Evolutionary conservation across 306 rosid species (phyloP), one percentile per base, ranked within the genome.

Genomic region (Citrullus amarus): DNA sequence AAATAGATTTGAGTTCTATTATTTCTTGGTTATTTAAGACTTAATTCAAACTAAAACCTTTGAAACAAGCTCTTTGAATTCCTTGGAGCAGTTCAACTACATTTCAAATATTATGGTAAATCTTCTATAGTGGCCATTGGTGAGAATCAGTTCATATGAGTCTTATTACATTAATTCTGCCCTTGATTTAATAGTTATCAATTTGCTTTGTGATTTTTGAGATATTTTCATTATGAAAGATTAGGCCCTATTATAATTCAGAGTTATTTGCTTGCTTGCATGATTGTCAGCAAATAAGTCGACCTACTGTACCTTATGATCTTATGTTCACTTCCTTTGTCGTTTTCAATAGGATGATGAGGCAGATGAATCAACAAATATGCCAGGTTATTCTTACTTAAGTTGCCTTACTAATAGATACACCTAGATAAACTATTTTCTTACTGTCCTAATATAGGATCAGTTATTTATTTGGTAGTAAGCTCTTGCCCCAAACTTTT

Each of bases 271-370:
- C 53, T 67, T 67, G 8, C 43, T 67, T 71, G 13, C 59, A 32
- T 48, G 77, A 71, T 71, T 71, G 58, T 53, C 22, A 28, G 41
- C 41, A 48, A 28, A 25, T 20, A 25, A 48, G 6, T 14, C 8
- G 14, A 48, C 59, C 22, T 44, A 71, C 14, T 48, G 25, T 48
- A 48, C 25, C 25, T 25, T 71, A 48, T 48, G 54, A 48, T 48
- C 20, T 53, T 53, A 53, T 17, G 74, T 79, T 46, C 55, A 17
- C 76, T 80, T 51, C 20, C 67, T 70, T 83, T 71, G 36, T 84
- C 84, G 55, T 68, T 75, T 67, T 80, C 38, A 73, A 86, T 90
- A 96, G 99, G 99, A 96, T 71, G 98, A 95, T 22, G 98, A 96
- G 7, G 78, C 16, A 28, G 99, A 91, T 74, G 98, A 88, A 43